These are phyloP conservation scores for Collariella sp. DNA, from an alignment of 495 filamentous ascomycete species.

Conservation along the genomic window DNA sequence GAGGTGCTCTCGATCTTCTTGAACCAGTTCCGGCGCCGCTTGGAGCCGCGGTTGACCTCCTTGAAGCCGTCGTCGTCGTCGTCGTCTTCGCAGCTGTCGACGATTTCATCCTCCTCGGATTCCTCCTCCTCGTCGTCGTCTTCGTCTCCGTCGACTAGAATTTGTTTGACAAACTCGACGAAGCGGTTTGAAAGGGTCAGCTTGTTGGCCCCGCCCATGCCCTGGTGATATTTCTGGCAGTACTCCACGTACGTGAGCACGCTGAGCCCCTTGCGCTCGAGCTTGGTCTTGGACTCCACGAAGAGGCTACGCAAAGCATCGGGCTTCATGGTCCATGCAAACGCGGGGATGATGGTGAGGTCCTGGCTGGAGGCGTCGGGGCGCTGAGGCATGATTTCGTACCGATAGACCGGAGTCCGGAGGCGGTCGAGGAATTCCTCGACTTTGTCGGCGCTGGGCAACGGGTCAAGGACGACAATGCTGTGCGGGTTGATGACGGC, in stretches of 20 bases:
- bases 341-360: conserved; percentile 7
- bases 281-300: neutral
- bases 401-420: neutral
- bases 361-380: conserved; percentile 1
- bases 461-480: conserved; percentile 5
- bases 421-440: neutral
- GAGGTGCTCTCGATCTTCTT: neutral
- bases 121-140: neutral
- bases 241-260: conserved; percentile 5
- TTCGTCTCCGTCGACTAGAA: neutral
- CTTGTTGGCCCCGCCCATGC: neutral
- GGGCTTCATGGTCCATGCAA: neutral
- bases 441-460: neutral
- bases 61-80: neutral
- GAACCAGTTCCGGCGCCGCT: neutral
- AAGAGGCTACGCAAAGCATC: neutral
- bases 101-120: neutral
- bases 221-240: neutral
- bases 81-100: neutral
- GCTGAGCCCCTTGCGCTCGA: neutral
- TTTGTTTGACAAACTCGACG: neutral
- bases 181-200: conserved; percentile 5
- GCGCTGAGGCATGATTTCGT: neutral
- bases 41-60: neutral
- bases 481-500: conserved; percentile 3